A percentile compares a stretch with the other conserved stretches of the same genome.
phyloP scores from a whole-genome alignment of 805 yeast species.

The Candida sphagnicola region DNA sequence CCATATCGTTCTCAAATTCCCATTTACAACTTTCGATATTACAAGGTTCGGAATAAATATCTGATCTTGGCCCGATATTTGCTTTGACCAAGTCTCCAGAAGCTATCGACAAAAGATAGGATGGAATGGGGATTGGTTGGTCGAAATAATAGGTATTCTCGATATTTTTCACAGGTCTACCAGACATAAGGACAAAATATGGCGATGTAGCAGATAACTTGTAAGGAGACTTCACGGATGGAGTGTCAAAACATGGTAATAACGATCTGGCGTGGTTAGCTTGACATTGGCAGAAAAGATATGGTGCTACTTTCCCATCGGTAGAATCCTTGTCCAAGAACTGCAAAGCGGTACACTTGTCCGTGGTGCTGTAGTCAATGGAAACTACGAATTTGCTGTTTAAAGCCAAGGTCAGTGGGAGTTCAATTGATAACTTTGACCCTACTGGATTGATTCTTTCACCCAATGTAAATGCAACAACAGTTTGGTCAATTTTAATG shows the following conservation, averaged over 20 bases:
- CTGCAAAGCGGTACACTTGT: conserved; percentile 77
- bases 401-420: neutral
- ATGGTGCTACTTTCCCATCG: conserved; percentile 64
- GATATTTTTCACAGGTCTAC: conserved; percentile 37
- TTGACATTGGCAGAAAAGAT: conserved; percentile 85
- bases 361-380: conserved; percentile 66
- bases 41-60: conserved; percentile 74
- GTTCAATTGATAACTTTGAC: conserved; percentile 19
- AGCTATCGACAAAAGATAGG: conserved; percentile 80
- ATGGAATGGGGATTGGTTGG: conserved; percentile 83
- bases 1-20: conserved; percentile 81
- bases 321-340: conserved; percentile 76
- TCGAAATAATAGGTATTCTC: conserved; percentile 33
- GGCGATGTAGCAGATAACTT: conserved; percentile 57
- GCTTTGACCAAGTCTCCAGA: conserved; percentile 71
- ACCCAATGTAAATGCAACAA: conserved; percentile 26
- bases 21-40: conserved; percentile 63
- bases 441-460: conserved; percentile 56
- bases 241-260: conserved; percentile 90
- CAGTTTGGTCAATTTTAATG: conserved; percentile 41
- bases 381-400: conserved; percentile 15
- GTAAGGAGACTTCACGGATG: conserved; percentile 70
- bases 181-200: conserved; percentile 71
- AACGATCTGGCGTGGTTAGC: conserved; percentile 87
- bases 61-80: conserved; percentile 81